These are phyloP conservation scores for Ceratocystis colombiana DNA, from an alignment of 2,329 filamentous ascomycete species.

Conservation along the genomic window DNA sequence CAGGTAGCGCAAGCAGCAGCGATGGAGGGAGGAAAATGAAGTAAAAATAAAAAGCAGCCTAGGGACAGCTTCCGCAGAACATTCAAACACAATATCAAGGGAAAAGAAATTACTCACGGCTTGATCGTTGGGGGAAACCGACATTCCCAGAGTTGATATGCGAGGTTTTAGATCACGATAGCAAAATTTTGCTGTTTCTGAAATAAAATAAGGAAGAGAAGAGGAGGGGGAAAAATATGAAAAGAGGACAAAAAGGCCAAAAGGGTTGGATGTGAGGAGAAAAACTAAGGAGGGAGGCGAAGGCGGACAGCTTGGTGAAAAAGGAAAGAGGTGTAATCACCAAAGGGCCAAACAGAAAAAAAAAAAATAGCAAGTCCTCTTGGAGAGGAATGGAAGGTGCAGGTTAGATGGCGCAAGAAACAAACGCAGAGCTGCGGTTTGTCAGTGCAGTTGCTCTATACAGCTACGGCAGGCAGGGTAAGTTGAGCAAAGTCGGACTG, in stretches of 20 bases:
- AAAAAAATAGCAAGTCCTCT: background rate
- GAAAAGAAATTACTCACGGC: background rate
- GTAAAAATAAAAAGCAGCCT: background rate
- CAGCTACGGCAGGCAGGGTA: background rate
- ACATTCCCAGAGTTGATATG: background rate
- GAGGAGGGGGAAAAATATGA: background rate
- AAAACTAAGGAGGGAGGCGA: background rate
- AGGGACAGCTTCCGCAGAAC: too few relatives aligned
- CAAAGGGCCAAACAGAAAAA: background rate
- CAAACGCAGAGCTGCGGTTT: conserved; percentile 7
- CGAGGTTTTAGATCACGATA: background rate
- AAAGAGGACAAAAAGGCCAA: background rate
- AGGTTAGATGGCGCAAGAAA: conserved; percentile 5
- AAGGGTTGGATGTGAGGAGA: background rate
- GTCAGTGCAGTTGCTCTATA: conserved; percentile 2
- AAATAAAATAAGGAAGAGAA: background rate
- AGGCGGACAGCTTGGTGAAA: background rate
- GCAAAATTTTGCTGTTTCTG: conserved; percentile 2
- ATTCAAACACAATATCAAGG: background rate
- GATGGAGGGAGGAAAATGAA: background rate
- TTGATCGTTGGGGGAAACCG: conserved; percentile 8
- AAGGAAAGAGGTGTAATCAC: conserved; percentile 11
- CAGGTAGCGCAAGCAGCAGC: conserved; percentile 1
- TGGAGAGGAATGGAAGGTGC: conserved; percentile 10
- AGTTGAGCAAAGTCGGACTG: background rate